phyloP scores from a whole-genome alignment of 805 yeast species.

The Lipomyces yamadae region DNA sequence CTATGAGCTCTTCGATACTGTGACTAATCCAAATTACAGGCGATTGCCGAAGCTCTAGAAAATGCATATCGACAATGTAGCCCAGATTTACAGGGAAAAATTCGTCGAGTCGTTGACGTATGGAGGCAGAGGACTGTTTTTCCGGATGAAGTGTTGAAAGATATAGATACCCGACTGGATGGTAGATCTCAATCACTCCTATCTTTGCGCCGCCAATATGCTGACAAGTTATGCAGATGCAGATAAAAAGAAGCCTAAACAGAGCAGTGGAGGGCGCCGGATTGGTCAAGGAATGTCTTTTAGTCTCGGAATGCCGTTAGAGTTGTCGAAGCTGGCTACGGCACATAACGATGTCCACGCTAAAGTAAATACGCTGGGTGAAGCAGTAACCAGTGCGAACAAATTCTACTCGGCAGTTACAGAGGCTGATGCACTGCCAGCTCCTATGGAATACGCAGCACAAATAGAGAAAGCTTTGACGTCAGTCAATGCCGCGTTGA shows the following conservation, averaged over 20 bases:
- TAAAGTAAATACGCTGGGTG: conserved; percentile 14
- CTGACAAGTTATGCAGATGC: conserved; percentile 24
- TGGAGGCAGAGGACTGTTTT: conserved; percentile 70
- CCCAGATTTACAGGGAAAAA: conserved; percentile 55
- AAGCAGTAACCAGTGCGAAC: conserved; percentile 23
- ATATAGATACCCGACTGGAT: conserved; percentile 42
- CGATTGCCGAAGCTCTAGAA: conserved; percentile 48
- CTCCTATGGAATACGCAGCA: conserved; percentile 45
- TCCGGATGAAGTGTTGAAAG: conserved; percentile 43
- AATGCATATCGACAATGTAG: conserved; percentile 48
- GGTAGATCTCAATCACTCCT: conserved; percentile 16
- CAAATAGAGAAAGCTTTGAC: conserved; percentile 40
- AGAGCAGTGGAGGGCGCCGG: conserved; percentile 29
- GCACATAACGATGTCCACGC: conserved; percentile 16
- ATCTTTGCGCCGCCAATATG: conserved; percentile 1
- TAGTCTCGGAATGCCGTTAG: conserved; percentile 34
- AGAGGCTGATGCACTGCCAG: conserved; percentile 45
- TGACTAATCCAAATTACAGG: conserved; percentile 19
- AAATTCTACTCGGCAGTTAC: conserved; percentile 32
- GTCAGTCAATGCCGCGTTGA: conserved; percentile 40
- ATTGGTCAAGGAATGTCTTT: conserved; percentile 33
- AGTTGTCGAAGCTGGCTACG: conserved; percentile 32
- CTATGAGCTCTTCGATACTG: too few species aligned
- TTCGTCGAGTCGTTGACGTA: conserved; percentile 63
- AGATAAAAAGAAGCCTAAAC: conserved; percentile 25